Evolutionary conservation across 192 early-diverging fungal genomes (phyloP), one percentile per base, ranked within the genome.

Genomic region (Endogone sp.): DNA sequence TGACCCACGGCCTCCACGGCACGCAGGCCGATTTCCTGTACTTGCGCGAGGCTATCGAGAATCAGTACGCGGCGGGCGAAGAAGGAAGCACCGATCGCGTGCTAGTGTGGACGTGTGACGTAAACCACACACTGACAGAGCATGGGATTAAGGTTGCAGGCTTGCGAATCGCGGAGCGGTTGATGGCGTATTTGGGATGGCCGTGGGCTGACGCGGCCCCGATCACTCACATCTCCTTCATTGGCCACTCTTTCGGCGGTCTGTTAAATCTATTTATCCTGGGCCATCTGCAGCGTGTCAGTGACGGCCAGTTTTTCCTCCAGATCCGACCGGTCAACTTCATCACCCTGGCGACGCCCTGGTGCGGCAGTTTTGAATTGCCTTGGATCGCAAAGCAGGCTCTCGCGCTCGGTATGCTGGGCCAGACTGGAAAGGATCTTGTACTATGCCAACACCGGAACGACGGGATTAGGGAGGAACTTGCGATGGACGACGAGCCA

Each of bases 181-280:
- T 84, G 4, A 59, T 84, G 1, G 67, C 77, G 55, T 77, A 73
- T 28, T 68, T 76, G 20, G 70, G 71, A n/a, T 71, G 22, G 28
- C 68, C 63, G 55, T 26, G 56, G 9, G 63, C 68, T 16, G 9
- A 6, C 37, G 27, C 10, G 59, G 59, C 24, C 22, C 64, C 29
- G 16, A 64, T 74, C 56, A 71, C 78, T 30, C 73, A 72, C 23
- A 60, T 84, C 6, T 81, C 80, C 2, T 67, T 84, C n/a, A 72
- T 82, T 8, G 83, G 83, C 23, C 83, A 84, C 57, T 84, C 83
- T 4, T 75, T 84, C 24, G 83, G 83, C 29, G 83, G 81, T 6
- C 56, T 84, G 63, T 72, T 82, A 30, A 84, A 84, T 32, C 37
- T 78, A 58, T 82, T 76, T 58, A 59, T 69, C 32, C 65, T 75